phyloP scores from a whole-genome alignment of 495 filamentous ascomycete species.

The Echria macrotheca region DNA sequence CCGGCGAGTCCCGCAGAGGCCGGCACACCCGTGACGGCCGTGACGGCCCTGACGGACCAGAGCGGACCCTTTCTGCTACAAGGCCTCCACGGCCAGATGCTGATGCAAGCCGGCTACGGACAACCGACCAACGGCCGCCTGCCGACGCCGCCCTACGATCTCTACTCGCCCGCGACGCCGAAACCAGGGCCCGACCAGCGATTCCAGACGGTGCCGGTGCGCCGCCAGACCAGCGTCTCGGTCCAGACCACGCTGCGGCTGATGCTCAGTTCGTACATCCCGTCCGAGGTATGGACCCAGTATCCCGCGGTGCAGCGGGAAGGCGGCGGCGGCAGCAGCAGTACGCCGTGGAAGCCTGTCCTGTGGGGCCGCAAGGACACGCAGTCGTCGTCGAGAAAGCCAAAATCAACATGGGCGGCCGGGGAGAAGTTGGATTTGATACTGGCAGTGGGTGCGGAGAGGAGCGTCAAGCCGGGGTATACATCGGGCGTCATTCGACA shows the following conservation, averaged over 20 bases:
- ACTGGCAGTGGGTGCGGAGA: conserved; percentile 39
- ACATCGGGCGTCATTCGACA: conserved; percentile 28
- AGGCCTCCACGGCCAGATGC: background rate
- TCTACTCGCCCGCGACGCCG: background rate
- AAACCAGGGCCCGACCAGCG: conserved; percentile 15
- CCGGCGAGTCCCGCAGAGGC: background rate
- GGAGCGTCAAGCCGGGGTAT: conserved; percentile 32
- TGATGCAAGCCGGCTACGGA: conserved; percentile 8
- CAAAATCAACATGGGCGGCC: conserved; percentile 9
- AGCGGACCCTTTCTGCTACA: background rate
- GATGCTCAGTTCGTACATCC: conserved; percentile 33
- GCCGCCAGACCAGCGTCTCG: conserved; percentile 33
- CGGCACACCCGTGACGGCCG: background rate
- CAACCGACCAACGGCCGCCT: conserved; percentile 15
- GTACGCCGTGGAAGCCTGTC: conserved; percentile 39
- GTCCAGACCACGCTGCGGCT: conserved; percentile 40
- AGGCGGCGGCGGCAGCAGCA: too few species aligned
- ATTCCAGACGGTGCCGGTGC: conserved; percentile 33
- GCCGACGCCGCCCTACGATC: conserved; percentile 13
- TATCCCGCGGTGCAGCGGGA: conserved; percentile 24
- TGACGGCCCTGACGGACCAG: background rate
- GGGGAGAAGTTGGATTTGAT: conserved; percentile 38
- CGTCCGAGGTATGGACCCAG: conserved; percentile 30
- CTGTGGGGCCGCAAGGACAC: too few species aligned
- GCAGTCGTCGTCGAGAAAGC: conserved; percentile 21